Percentiles rank a stretch among this genome's conserved stretches.
phyloP scores from a whole-genome alignment of 345 rosid species.

The Zanthoxylum bungeanum region DNA sequence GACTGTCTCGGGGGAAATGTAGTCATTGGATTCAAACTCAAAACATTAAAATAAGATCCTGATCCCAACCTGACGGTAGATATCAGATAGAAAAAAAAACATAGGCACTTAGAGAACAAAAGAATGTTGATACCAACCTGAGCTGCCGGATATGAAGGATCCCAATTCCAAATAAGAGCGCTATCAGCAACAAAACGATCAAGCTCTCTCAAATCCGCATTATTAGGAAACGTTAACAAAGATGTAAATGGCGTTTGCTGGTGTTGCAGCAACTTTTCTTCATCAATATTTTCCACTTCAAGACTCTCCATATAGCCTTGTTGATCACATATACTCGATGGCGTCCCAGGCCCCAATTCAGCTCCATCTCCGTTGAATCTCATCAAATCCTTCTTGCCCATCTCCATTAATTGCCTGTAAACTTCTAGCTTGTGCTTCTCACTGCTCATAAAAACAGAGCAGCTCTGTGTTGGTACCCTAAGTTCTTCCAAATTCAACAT shows the following conservation, averaged over 20 bases:
- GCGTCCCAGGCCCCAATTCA: conserved; percentile 8
- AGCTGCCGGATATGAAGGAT: conserved; percentile 10
- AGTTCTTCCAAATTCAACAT: conserved; percentile 1
- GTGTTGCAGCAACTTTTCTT: conserved; percentile 9
- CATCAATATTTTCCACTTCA: conserved; percentile 6
- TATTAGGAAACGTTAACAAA: conserved; percentile 6
- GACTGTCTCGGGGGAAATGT: too few relatives aligned
- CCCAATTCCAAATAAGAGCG: conserved; percentile 21
- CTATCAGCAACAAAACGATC: conserved; percentile 6
- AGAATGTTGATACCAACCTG: conserved; percentile 14
- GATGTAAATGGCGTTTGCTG: conserved; percentile 16
- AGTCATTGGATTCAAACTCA: too few relatives aligned
- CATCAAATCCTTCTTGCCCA: conserved; percentile 5
- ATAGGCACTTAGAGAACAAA: not conserved
- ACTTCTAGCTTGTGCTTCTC: conserved; percentile 12
- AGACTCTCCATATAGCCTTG: not conserved
- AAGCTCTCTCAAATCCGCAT: not conserved
- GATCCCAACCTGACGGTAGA: not conserved
- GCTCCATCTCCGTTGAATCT: conserved; percentile 8
- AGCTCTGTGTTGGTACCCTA: conserved; percentile 2
- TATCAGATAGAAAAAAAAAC: not conserved
- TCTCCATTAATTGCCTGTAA: conserved; percentile 16
- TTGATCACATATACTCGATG: not conserved
- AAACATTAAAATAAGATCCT: too few relatives aligned
- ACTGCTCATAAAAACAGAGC: conserved; percentile 7